Base-by-base conservation (phyloP, 805 yeast genomes). In the Brettanomyces anomalus region DNA sequence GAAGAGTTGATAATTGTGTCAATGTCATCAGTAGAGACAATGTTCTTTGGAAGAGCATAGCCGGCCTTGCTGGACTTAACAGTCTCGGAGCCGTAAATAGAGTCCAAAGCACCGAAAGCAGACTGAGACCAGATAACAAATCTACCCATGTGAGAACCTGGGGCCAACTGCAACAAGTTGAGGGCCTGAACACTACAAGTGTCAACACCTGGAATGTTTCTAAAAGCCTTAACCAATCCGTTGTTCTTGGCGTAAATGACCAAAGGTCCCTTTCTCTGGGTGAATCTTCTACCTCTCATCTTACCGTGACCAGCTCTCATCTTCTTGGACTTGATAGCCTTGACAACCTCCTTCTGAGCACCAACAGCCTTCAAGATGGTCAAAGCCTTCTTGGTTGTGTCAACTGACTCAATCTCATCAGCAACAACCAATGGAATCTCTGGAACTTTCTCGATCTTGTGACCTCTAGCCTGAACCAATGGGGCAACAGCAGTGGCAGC, bases 141-240 rank as follows among this genome's bases (percentile, higher is more conserved):
- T 82, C 98, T 89, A 79, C 98, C 98, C 66, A 93, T 78, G 81
- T 93, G 98, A 68, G 97, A 95, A 84, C 98, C 98, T 73, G 98
- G 98, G 64, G 98, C 98, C 67, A 93, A 85, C 79, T 90, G 97
- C 70, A 93, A 83, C 64, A 93, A 79, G 77, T 93, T 93, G 66
- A 93, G 80, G 67, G 89, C 77, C 64, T 83, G 76, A 62, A 93
- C 98, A 70, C 81, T 76, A 64, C 90, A 81, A 66, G 96, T 81
- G 79, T 93, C 98, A 60, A 93, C 97, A 85, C 98, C 98, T 74
- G 98, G 98, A 59, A 93, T 77, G 86, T 93, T 93, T 85, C 97
- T 89, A 82, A 93, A 87, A 54, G 98, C 98, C 81, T 87, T 86
- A 69, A 84, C 94, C 49, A 93, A 65, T 78, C 97, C 97, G 70